phyloP scores from a whole-genome alignment of 176 grass and related monocot species.

The Leersia perrieri region DNA sequence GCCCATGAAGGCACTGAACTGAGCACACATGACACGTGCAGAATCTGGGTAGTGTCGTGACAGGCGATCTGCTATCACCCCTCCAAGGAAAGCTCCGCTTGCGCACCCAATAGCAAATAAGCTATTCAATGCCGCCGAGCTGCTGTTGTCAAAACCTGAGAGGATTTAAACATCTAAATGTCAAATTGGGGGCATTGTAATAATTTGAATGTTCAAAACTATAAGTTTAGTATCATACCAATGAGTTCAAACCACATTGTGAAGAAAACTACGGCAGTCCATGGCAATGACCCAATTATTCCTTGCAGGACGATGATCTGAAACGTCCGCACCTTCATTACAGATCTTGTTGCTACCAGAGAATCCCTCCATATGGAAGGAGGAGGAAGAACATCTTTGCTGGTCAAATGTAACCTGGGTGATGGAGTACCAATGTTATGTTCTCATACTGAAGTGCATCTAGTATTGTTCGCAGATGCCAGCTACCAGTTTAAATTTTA shows the following conservation, averaged over 20 bases:
- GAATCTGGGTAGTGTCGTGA: slow-evolving; percentile 63
- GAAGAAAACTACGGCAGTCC: slow-evolving; percentile 93
- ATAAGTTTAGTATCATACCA: slow-evolving; percentile 38
- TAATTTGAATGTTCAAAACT: neutral
- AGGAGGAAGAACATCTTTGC: slow-evolving; percentile 45
- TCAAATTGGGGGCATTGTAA: neutral
- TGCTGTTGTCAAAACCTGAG: slow-evolving; percentile 74
- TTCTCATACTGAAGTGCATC: neutral
- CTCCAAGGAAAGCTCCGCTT: slow-evolving; percentile 65
- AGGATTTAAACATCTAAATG: slow-evolving; percentile 11
- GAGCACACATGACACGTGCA: slow-evolving; percentile 84
- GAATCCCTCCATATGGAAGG: slow-evolving; percentile 74
- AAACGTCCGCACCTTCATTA: slow-evolving; percentile 85
- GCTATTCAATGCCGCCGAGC: slow-evolving; percentile 76
- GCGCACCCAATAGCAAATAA: slow-evolving; percentile 83
- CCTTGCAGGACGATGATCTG: slow-evolving; percentile 97
- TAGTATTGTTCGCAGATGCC: neutral
- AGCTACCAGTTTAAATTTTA: neutral
- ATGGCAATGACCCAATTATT: slow-evolving; percentile 84
- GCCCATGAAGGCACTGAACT: slow-evolving; percentile 95
- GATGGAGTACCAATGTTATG: slow-evolving; percentile 1
- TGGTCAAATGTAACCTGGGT: slow-evolving; percentile 52
- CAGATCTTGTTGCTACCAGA: slow-evolving; percentile 67
- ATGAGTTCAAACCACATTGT: slow-evolving; percentile 99
- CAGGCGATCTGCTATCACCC: slow-evolving; percentile 64